Conservation (phyloP, 2,329 filamentous ascomycete genomes). For the Didymella arachidicola region DNA sequence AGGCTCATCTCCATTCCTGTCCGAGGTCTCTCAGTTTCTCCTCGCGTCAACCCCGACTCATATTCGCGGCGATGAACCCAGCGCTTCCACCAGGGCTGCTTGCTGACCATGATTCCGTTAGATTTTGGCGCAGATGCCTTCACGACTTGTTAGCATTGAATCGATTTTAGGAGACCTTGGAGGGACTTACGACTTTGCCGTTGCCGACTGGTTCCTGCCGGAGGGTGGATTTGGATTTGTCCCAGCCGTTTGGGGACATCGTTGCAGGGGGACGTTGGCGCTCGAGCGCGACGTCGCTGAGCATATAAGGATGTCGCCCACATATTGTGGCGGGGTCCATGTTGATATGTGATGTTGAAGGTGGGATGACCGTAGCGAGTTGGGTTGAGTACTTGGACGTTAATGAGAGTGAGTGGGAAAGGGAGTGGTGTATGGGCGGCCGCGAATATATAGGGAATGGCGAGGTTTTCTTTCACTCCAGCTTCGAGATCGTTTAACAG, state of each 20-base stretch:
- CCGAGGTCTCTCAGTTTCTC: too few species aligned
- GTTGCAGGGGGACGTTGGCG: slow-evolving; percentile 23
- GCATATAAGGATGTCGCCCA: not conserved
- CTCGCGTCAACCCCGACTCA: too few species aligned
- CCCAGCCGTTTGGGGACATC: slow-evolving; percentile 31
- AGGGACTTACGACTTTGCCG: not conserved
- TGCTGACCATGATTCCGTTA: not conserved
- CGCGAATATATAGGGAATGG: not conserved
- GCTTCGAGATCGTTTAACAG: not conserved
- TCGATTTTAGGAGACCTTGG: too few species aligned
- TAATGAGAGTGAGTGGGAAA: not conserved
- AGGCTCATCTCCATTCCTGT: too few species aligned
- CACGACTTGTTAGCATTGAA: not conserved
- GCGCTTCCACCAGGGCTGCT: not conserved
- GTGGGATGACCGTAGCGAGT: not conserved
- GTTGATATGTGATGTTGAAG: not conserved
- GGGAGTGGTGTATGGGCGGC: not conserved
- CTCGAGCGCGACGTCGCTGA: slow-evolving; percentile 1
- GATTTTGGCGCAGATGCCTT: not conserved
- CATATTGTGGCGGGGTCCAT: not conserved
- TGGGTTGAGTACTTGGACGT: not conserved
- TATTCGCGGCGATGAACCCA: not conserved
- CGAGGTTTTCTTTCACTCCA: not conserved
- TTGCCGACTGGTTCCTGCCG: not conserved
- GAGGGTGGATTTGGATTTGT: not conserved